Evolutionary conservation across 2,329 filamentous ascomycete species (phyloP), one percentile per base, ranked within the genome.

Genomic region (Nemania abortiva): DNA sequence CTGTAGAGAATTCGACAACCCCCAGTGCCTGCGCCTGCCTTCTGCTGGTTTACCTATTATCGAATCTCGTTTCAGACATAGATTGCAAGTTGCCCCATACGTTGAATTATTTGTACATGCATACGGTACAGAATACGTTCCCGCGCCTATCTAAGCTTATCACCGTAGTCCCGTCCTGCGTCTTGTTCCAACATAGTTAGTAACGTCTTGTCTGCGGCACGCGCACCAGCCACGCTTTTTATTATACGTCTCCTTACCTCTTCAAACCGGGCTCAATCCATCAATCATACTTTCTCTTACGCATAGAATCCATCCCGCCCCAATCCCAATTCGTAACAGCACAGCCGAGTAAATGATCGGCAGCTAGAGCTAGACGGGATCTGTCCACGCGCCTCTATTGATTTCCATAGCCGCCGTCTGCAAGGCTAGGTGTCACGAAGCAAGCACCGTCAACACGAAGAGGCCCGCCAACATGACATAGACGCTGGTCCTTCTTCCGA

Each of bases 361-460:
- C 54, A 31, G 55, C 29, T 49, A 18, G 27, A 53, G 52, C 18
- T 6, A 47, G 42, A 6, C 42, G 58, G 47, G 56, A 13, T 37
- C 29, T 65, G 62, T 69, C 63, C 34, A 66, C 55, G 59, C 67
- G 63, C 55, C 63, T 63, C 63, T 39, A 55, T 66, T 53, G 22
- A 55, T 34, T 63, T 63, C 63, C 18, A 60, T 59, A 70, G 61
- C 68, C 59, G 68, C 58, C 39, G 52, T 37, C 63, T 64, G 63
- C 69, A 64, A 71, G 69, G 66, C 69, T 66, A 39, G 55, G 69
- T 63, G 55, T 61, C 63, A 66, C 63, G 59, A n/a, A n/a, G n/a
- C n/a, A 61, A 52, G 22, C 61, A 59, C 47, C 52, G 20, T 27
- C 63, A 31, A 15, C 45, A 24, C 20, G 18, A 39, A 18, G 27